phyloP scores from a whole-genome alignment of 768 basidiomycete species.

The Amanita phalloides region DNA sequence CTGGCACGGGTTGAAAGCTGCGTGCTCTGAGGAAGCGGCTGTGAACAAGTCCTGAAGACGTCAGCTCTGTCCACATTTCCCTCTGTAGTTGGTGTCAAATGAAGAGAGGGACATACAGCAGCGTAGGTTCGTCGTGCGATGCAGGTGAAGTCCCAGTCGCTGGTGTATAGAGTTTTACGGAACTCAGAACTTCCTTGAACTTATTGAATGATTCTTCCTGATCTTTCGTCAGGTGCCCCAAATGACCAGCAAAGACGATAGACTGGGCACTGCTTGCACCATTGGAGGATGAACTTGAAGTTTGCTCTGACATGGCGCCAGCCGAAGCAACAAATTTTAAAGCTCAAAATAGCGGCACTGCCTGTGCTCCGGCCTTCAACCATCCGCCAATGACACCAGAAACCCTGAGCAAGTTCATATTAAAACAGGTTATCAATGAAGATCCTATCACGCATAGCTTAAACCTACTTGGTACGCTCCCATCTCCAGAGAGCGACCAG shows the following conservation, averaged over 20 bases:
- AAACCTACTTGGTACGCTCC: constrained; percentile 60
- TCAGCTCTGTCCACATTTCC: not conserved
- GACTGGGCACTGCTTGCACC: not conserved
- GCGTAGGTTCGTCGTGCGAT: constrained; percentile 55
- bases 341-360: no score
- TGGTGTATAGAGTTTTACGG: constrained; percentile 42
- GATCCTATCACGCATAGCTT: constrained; percentile 53
- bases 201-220: constrained; percentile 37
- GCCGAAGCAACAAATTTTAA: no score
- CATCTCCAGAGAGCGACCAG: constrained; percentile 12
- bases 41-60: not conserved
- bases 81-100: not conserved
- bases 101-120: constrained; percentile 35
- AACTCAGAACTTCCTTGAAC: constrained; percentile 43
- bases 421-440: constrained; percentile 48
- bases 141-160: constrained; percentile 20
- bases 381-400: constrained; percentile 8
- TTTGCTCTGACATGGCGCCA: not conserved
- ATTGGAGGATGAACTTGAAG: not conserved
- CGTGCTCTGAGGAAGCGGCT: constrained; percentile 84
- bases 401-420: constrained; percentile 37
- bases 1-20: constrained; percentile 48
- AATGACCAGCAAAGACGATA: constrained; percentile 31
- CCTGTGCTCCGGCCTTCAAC: no score
- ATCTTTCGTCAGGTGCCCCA: constrained; percentile 38